These are phyloP conservation scores for Macroventuria anomochaeta DNA, from an alignment of 2,329 filamentous ascomycete species.

Conservation along the genomic window DNA sequence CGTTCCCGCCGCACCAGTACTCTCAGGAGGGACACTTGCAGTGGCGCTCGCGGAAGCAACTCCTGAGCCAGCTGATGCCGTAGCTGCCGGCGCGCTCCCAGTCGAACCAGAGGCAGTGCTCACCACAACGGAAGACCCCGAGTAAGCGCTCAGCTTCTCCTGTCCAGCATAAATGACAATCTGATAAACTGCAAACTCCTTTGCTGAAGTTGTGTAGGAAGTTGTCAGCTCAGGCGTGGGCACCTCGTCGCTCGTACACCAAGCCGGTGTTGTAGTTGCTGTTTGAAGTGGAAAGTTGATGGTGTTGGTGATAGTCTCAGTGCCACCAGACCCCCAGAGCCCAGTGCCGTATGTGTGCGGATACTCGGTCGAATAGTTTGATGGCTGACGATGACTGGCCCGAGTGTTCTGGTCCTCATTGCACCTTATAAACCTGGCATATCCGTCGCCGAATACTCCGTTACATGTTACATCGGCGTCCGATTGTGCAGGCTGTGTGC, in stretches of 20 bases:
- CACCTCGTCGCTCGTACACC: constrained; percentile 10
- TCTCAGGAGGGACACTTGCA: not conserved
- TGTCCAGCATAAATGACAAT: constrained; percentile 12
- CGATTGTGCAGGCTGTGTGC: constrained; percentile 1
- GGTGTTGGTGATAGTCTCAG: not conserved
- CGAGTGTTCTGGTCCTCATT: not conserved
- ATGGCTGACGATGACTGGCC: not conserved
- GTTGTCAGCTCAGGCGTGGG: not conserved
- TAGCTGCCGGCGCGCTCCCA: not conserved
- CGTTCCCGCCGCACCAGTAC: constrained; percentile 7
- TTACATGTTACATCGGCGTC: not conserved
- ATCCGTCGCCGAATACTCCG: not conserved
- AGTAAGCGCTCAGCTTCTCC: constrained; percentile 12
- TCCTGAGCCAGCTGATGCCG: not conserved
- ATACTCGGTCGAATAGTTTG: not conserved
- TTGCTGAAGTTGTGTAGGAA: not conserved
- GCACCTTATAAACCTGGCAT: not conserved
- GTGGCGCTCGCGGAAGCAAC: not conserved
- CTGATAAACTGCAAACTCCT: constrained; percentile 5
- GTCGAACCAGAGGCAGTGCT: not conserved
- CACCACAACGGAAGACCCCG: not conserved
- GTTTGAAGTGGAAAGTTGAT: not conserved
- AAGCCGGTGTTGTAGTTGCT: constrained; percentile 4
- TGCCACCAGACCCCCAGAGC: constrained; percentile 5
- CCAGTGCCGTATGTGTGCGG: constrained; percentile 13